phyloP scores from a whole-genome alignment of 306 rosid species.

The Albizia julibrissin region DNA sequence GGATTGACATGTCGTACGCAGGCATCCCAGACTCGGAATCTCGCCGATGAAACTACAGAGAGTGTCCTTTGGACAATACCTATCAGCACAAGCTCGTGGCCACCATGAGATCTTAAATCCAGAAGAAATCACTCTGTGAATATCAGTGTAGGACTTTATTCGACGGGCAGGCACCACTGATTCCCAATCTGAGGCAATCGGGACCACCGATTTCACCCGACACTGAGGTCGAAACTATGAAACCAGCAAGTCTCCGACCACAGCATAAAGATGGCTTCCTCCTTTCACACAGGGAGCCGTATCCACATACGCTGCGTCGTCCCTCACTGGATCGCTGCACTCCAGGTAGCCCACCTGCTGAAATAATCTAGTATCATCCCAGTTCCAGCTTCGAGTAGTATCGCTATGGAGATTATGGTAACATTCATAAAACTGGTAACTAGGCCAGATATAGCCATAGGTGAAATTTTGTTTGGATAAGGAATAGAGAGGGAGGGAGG shows the following conservation, averaged over 20 bases:
- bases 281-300: neutral
- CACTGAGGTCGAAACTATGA: neutral
- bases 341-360: neutral
- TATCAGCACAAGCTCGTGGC: neutral
- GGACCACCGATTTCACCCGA: neutral
- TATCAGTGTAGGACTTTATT: neutral
- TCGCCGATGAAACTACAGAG: neutral
- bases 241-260: neutral
- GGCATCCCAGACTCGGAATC: neutral
- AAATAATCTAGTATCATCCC: neutral
- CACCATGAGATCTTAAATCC: neutral
- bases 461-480: neutral
- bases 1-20: neutral
- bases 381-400: neutral
- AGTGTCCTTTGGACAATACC: neutral
- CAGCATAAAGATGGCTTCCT: neutral
- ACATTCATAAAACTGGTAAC: no score
- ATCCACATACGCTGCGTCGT: conserved; percentile 1
- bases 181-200: neutral
- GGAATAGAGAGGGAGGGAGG: neutral
- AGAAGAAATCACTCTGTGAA: neutral
- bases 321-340: conserved; percentile 3
- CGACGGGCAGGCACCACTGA: neutral
- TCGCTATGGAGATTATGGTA: neutral
- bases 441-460: no score